A percentile compares a stretch with the other conserved stretches of the same genome.
Evolutionary conservation across 495 filamentous ascomycete species (phyloP).

Genomic region (Aspergillus incahuasiensis): DNA sequence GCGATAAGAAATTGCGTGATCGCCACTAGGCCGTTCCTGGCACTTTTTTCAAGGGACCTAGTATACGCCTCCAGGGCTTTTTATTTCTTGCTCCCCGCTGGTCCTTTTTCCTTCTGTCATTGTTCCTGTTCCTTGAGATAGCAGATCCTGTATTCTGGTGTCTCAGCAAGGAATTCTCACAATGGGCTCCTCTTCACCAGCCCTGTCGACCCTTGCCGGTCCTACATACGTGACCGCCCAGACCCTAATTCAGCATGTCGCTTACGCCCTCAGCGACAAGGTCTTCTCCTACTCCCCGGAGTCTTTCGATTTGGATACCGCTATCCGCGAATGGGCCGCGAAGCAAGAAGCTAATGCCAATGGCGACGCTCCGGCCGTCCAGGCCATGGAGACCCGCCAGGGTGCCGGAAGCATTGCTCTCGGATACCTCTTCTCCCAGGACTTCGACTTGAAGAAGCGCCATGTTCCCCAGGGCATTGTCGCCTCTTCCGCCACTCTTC

Average conservation of each 20-base stretch:
- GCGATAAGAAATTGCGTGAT: slow-evolving; percentile 34
- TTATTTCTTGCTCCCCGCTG: slow-evolving; percentile 21
- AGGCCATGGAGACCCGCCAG: slow-evolving; percentile 77
- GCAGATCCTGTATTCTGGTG: slow-evolving; percentile 22
- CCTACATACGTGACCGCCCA: slow-evolving; percentile 90
- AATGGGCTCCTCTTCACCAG: slow-evolving; percentile 34
- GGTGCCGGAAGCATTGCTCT: slow-evolving; percentile 90
- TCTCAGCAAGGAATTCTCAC: slow-evolving; percentile 29
- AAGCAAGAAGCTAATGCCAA: slow-evolving; percentile 67
- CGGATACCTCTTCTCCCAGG: slow-evolving; percentile 94
- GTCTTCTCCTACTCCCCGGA: slow-evolving; percentile 95
- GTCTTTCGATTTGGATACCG: slow-evolving; percentile 81
- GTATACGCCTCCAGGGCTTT: slow-evolving; percentile 5
- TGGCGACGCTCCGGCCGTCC: slow-evolving; percentile 72
- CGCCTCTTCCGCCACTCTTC: slow-evolving; percentile 75
- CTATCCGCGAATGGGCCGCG: slow-evolving; percentile 69
- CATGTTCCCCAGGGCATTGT: slow-evolving; percentile 86
- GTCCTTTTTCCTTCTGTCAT: slow-evolving; percentile 15
- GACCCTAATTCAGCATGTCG: slow-evolving; percentile 89
- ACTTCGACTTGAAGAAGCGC: slow-evolving; percentile 87
- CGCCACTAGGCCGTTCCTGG: slow-evolving; percentile 34
- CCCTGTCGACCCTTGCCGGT: slow-evolving; percentile 65
- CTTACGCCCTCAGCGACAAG: slow-evolving; percentile 89
- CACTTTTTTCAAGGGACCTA: slow-evolving; percentile 28
- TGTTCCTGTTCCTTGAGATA: slow-evolving; percentile 26